Evolutionary conservation across 1,284 basidiomycete genomes (phyloP).

Genomic region (Heterobasidion irregulare): DNA sequence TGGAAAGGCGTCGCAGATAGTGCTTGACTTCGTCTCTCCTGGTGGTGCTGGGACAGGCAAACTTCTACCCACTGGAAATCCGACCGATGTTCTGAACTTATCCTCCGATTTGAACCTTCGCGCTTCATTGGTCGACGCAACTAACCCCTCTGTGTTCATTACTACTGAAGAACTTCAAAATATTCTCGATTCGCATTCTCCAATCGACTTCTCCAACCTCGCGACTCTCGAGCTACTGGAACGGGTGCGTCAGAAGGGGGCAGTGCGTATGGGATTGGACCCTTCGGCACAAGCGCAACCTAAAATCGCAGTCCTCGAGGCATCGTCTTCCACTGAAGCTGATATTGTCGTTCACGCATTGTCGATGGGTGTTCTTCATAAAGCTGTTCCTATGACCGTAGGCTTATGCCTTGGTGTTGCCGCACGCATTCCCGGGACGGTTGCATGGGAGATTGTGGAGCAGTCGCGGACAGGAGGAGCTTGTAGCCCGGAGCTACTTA

Average conservation of each 20-base stretch:
- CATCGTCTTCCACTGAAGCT: constrained; percentile 17
- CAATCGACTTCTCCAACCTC: constrained; percentile 16
- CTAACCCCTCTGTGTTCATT: constrained; percentile 68
- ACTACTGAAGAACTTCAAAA: constrained; percentile 30
- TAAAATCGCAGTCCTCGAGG: constrained; percentile 57
- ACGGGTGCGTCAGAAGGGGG: constrained; percentile 45
- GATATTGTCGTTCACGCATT: constrained; percentile 57
- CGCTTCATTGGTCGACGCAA: constrained; percentile 60
- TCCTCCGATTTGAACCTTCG: constrained; percentile 7
- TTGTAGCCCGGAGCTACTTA: constrained; percentile 12
- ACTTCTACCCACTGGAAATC: constrained; percentile 54
- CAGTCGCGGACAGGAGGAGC: constrained; percentile 6
- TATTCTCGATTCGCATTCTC: constrained; percentile 18
- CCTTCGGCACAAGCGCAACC: constrained; percentile 55
- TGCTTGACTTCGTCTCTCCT: constrained; percentile 60
- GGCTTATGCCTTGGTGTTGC: constrained; percentile 67
- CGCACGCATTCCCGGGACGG: constrained; percentile 38
- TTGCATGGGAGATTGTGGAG: constrained; percentile 40
- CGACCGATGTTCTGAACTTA: constrained; percentile 32
- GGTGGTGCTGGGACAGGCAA: constrained; percentile 63
- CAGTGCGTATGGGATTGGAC: constrained; percentile 57
- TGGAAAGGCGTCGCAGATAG: constrained; percentile 53
- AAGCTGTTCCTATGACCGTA: constrained; percentile 69
- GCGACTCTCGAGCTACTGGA: constrained; percentile 36
- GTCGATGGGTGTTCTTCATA: constrained; percentile 68